Base-by-base conservation (phyloP, 768 basidiomycete genomes). In the Wakefieldia striispora region DNA sequence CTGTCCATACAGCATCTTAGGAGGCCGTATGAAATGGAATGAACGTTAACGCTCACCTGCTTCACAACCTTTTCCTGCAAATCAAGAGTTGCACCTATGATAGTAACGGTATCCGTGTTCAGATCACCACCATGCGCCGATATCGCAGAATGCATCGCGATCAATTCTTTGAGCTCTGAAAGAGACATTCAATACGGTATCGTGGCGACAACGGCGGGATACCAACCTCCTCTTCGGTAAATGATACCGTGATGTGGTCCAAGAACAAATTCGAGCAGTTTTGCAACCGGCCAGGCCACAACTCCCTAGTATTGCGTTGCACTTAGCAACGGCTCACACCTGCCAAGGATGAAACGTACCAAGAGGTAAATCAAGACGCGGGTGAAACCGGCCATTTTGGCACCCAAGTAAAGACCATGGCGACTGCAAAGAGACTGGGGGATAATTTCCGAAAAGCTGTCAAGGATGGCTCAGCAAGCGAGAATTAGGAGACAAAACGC, bases 371-470 rank as follows among this genome's bases (percentile, higher is more conserved):
- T 86, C 31, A 95, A 69, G 29, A 78, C 56, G 33, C 75, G 79
- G 1, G 88, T 86, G 36, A 86, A 77, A 1, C 76, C 74, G 0
- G 86, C 91, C 86, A 91, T 88, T 61, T 89, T 88, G 9, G 91
- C 90, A 31, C 92, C 91, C 40, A 95, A 79, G 58, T 86, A 89
- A 5, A 95, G 78, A 19, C 93, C 93, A 72, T 92, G 86, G 33
- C 92, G 86, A 19, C 90, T 90, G 67, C 90, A 95, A n/a, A 95
- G 73, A 1, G 89, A 90, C 62, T 95, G 92, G 0, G 92, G 92
- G 53, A 95, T 94, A 55, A 95, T 91, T 71, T 95, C 91, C 21
- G 91, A 74, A 65, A 94, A 95, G 50, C 91, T 94, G 58, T 33
- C 35, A 37, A 41, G 34, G 46, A 9, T 23, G 16, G 23, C 35